A percentile compares a stretch with the other conserved stretches of the same genome.
phyloP scores from a whole-genome alignment of 1,284 basidiomycete genomes.

The Marasmius fiardii region DNA sequence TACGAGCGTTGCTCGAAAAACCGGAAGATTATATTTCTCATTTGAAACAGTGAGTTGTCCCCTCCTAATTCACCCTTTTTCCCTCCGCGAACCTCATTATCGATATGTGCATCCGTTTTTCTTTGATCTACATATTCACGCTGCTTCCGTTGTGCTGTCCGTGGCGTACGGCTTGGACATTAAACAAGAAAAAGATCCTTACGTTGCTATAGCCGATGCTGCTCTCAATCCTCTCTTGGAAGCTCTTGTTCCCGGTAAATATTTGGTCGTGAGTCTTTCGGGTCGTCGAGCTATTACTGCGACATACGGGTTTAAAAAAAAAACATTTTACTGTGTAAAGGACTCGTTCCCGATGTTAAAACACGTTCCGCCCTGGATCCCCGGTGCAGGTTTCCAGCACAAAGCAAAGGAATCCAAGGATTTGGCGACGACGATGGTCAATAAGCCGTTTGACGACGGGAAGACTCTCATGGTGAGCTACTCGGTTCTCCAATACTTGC shows the following conservation, averaged over 20 bases:
- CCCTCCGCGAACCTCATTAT: neutral
- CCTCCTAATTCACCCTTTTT: neutral
- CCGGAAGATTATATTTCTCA: constrained; percentile 8
- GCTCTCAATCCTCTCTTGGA: neutral
- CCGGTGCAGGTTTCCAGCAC: constrained; percentile 6
- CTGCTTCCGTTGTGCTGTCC: neutral
- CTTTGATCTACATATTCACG: too few species aligned
- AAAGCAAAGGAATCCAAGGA: neutral
- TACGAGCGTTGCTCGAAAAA: constrained; percentile 3
- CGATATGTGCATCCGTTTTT: neutral
- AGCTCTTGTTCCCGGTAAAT: neutral
- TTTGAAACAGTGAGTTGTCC: neutral
- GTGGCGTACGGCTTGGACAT: neutral
- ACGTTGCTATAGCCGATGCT: neutral
- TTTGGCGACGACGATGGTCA: neutral
- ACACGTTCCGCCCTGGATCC: constrained; percentile 1
- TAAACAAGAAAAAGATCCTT: neutral
- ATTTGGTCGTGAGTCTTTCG: neutral
- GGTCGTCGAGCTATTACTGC: too few species aligned
- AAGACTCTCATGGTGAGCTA: constrained; percentile 1
- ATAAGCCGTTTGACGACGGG: neutral
- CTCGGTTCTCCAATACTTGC: neutral
- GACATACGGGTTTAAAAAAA: too few species aligned
- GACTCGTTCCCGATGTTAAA: neutral
- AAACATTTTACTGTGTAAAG: neutral